Evolutionary conservation across 495 filamentous ascomycete species (phyloP), one percentile per base, ranked within the genome.

Genomic region (Beverwykella pulmonaria): DNA sequence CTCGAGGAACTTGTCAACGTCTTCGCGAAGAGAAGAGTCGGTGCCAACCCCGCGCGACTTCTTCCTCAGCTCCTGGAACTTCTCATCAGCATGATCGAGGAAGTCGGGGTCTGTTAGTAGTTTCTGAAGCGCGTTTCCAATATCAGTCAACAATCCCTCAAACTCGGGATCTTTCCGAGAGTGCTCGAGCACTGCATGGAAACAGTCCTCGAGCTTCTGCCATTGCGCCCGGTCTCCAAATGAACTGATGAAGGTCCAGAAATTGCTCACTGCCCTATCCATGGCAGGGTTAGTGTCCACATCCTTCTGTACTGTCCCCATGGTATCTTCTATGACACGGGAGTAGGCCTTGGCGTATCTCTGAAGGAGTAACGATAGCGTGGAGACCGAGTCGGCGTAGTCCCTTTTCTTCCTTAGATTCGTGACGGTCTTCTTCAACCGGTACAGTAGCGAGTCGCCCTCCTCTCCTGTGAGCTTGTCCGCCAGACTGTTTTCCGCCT

Each of bases 41-140:
- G 82, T 79, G 8, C 86, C 84, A 15, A 90, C 75, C 36, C 86
- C 76, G 49, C 86, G 84, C 10, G 86, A 88, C 73, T 88, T 88
- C 58, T 83, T 81, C 47, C 88, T 85, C 7, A 96, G 80, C 50
- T 91, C 86, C 53, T 87, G 78, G 34, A 97, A 80, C 57, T 90
- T 91, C 69, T 90, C 80, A 8, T 82, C 79, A 1, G 86, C 87
- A 19, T 88, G 82, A 47, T 90, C 87, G 67, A 94, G 88, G 73
- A 95, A 96, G 1, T 85, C 82, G 0, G 93, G 92, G 68, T 98
- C 89, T 0, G 85, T 94, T n/a, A 97, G 79, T 74, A 98, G 85
- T 53, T 90, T 87, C 73, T 94, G 88, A 4, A 94, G 69, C 3
- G 89, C 85, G 53, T 83, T 83, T 0, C 88, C 88, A 5, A 93